Evolutionary conservation across 2,329 filamentous ascomycete species (phyloP).

Genomic region (Chlorencoelia australis): DNA sequence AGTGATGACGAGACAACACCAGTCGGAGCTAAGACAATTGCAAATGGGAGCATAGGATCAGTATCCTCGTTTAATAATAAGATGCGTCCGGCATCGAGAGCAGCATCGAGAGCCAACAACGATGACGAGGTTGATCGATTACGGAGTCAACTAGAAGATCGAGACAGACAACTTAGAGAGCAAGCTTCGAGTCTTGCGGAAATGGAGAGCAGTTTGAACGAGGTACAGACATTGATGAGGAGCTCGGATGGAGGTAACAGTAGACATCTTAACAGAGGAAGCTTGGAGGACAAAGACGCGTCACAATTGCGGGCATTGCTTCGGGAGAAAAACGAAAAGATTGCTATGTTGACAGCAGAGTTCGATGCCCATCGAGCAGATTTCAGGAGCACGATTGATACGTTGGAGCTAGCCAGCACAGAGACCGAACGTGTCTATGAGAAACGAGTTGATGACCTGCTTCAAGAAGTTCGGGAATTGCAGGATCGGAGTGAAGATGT

Average conservation of each 20-base stretch:
- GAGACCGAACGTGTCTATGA: conserved; percentile 97
- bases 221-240: conserved; percentile 65
- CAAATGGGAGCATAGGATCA: conserved; percentile 44
- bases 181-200: conserved; percentile 74
- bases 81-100: conserved; percentile 35
- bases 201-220: conserved; percentile 81
- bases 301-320: conserved; percentile 70
- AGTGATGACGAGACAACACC: conserved; percentile 51
- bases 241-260: conserved; percentile 39
- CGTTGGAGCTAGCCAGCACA: conserved; percentile 85
- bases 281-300: conserved; percentile 60
- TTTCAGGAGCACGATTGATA: conserved; percentile 94
- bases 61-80: conserved; percentile 44
- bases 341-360: conserved; percentile 82
- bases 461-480: conserved; percentile 73
- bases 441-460: conserved; percentile 76
- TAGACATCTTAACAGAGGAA: conserved; percentile 35
- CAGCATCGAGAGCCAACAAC: conserved; percentile 36
- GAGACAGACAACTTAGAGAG: conserved; percentile 79
- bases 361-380: conserved; percentile 93
- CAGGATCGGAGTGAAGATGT: conserved; percentile 81
- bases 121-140: conserved; percentile 69
- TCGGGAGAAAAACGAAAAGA: conserved; percentile 94
- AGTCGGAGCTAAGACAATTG: conserved; percentile 37
- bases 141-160: conserved; percentile 65